Base-by-base conservation (phyloP, 306 rosid genomes). In the Cucumis melo region DNA sequence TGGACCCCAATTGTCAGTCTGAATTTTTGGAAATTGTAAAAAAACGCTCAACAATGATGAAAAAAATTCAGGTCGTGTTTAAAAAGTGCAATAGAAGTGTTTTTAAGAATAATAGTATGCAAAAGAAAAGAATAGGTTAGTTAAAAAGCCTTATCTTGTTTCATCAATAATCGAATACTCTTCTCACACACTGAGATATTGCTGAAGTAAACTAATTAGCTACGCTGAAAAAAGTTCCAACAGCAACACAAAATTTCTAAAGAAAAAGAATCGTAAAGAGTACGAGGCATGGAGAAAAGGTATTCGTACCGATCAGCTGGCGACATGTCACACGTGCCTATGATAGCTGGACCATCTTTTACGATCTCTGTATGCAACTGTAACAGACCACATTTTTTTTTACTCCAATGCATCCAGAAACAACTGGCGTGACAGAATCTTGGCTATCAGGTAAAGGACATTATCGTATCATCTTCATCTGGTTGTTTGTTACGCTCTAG, bases 161-260 rank as follows among this genome's bases (percentile, higher is more conserved):
- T 70, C 75, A 70, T 44, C 53, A 23, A 68, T 39, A 42, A 70
- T 21, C 75, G 46, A 70, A 27, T 70, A 70, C 73, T 39, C 73
- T 39, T 39, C 51, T 36, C 29, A 38, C 14, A 46, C 24, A 44
- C 58, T 7, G 41, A 48, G 21, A 10, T 8, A 48, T 14, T 4
- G 44, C 58, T 8, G 23, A 71, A 71, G 58, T 12, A 46, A 46
- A 71, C 36, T 68, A 48, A 70, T 20, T 24, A 44, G 75, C 56
- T 21, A 44, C 17, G 19, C 56, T 46, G 58, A 70, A 46, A 70
- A 46, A 7, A 23, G 75, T 46, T 70, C 55, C 75, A 42, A 23
- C 56, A 44, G 20, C 53, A 46, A 48, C 60, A 72, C 15, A 42
- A 1, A 15, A 48, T 23, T 48, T 72, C 60, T 48, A 72, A 16